Percentiles rank a stretch among this genome's conserved stretches.
Conservation (phyloP, 345 rosid genomes). For the Eutrema yunnanense region DNA sequence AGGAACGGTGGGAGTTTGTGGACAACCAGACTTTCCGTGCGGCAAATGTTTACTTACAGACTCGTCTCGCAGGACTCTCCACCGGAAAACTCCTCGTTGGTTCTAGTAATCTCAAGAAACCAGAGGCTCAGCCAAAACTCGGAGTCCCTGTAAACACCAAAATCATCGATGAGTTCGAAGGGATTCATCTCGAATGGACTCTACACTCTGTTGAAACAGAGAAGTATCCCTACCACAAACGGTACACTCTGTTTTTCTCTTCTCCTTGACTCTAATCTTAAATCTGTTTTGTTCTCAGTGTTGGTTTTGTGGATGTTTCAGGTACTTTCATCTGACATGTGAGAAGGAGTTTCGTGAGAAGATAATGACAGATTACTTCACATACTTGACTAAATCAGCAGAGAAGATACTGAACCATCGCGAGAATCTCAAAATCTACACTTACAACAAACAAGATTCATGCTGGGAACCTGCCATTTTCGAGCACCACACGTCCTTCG, state of each 20-base stretch:
- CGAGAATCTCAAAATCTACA: constrained; percentile 19
- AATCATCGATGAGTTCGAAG: constrained; percentile 22
- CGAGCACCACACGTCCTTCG: constrained; percentile 20
- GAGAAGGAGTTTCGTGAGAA: constrained; percentile 22
- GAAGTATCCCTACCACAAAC: constrained; percentile 15
- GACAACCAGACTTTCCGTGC: constrained; percentile 30
- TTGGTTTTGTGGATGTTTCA: background rate
- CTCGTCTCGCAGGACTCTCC: constrained; percentile 19
- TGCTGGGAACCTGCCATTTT: constrained; percentile 15
- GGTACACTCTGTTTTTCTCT: background rate
- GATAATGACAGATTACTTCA: constrained; percentile 24
- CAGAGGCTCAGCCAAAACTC: background rate
- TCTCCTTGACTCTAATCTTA: background rate
- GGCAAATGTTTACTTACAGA: constrained; percentile 20
- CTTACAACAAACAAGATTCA: background rate
- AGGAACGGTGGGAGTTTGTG: constrained; percentile 16
- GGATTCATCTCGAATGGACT: constrained; percentile 27
- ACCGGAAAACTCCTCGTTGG: constrained; percentile 19
- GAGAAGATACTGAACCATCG: constrained; percentile 11
- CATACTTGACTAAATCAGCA: constrained; percentile 9
- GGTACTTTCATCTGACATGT: constrained; percentile 14
- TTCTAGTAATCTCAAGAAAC: constrained; percentile 20
- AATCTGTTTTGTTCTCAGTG: no score
- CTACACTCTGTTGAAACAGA: constrained; percentile 20
- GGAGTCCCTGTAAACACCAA: constrained; percentile 23